Conservation (phyloP, 2,329 filamentous ascomycete species). For the Aspergillus niger region DNA sequence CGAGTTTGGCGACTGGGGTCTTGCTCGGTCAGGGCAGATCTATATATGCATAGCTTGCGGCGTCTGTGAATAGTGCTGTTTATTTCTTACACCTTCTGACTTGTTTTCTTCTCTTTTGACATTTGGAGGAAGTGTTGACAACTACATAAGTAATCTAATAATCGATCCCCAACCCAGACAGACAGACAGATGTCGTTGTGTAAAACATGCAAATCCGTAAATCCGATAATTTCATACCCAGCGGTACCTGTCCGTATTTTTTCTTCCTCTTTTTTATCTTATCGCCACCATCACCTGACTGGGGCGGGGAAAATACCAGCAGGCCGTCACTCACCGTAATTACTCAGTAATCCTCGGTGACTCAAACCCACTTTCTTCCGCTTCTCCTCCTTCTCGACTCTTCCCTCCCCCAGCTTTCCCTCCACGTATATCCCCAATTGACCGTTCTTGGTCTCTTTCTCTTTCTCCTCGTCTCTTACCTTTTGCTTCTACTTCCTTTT, state of each 20-base stretch:
- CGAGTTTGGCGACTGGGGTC: no score
- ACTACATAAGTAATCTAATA: not conserved
- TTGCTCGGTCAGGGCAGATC: not conserved
- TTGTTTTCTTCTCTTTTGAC: not conserved
- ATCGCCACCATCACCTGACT: slow-evolving; percentile 10
- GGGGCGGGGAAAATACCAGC: not conserved
- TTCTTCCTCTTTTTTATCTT: not conserved
- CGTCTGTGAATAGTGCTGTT: slow-evolving; percentile 19
- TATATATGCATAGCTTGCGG: slow-evolving; percentile 30
- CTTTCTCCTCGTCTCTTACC: not conserved
- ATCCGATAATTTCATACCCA: no score
- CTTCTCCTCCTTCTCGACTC: not conserved
- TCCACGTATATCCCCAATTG: not conserved
- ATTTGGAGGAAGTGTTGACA: no score
- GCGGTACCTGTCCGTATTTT: no score
- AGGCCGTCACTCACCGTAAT: not conserved
- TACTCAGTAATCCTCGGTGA: not conserved
- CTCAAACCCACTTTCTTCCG: slow-evolving; percentile 1
- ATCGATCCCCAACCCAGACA: not conserved
- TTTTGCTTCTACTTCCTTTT: not conserved
- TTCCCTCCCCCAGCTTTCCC: not conserved
- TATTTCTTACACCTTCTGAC: not conserved
- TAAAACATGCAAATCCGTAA: no score
- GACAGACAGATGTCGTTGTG: no score
- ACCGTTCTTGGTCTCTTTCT: not conserved